Percentiles rank a stretch among this genome's conserved stretches.
Evolutionary conservation across 1,284 basidiomycete genomes (phyloP).

Genomic region (Trametes sp.): DNA sequence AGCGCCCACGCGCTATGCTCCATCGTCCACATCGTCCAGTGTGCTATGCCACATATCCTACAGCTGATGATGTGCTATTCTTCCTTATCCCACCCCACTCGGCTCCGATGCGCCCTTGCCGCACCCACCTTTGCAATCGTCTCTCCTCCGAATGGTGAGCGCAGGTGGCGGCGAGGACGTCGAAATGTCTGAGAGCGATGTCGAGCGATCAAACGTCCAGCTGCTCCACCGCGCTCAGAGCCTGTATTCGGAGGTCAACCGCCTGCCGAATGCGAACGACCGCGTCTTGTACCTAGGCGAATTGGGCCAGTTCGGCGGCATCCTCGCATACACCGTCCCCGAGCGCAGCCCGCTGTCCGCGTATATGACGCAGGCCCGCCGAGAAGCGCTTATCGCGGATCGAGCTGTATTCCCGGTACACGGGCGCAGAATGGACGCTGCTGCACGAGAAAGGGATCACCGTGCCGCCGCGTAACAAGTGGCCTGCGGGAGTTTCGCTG

Average conservation of each 20-base stretch:
- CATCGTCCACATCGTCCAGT: no score
- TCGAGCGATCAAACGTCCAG: slow-evolving; percentile 38
- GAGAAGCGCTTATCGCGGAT: slow-evolving; percentile 76
- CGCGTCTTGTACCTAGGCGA: slow-evolving; percentile 70
- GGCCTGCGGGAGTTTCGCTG: slow-evolving; percentile 49
- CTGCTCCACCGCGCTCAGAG: slow-evolving; percentile 68
- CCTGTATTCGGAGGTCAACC: slow-evolving; percentile 61
- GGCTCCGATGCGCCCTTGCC: slow-evolving; percentile 27
- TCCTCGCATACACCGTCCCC: slow-evolving; percentile 80
- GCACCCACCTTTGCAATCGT: slow-evolving; percentile 19
- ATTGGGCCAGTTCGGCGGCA: slow-evolving; percentile 72
- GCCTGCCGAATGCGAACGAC: slow-evolving; percentile 60
- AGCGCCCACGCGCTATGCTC: no score
- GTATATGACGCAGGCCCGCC: slow-evolving; percentile 76
- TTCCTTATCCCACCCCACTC: slow-evolving; percentile 43
- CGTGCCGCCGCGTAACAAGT: slow-evolving; percentile 49
- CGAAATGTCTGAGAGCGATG: slow-evolving; percentile 37
- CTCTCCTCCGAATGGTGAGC: slow-evolving; percentile 1
- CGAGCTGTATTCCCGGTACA: slow-evolving; percentile 69
- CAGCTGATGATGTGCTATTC: no score
- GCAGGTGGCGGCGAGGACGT: slow-evolving; percentile 22
- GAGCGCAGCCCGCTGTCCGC: slow-evolving; percentile 72
- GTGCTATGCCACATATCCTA: no score
- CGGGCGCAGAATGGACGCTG: slow-evolving; percentile 60
- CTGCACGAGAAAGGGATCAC: slow-evolving; percentile 58